Percentiles rank a stretch among this genome's conserved stretches.
Conservation (phyloP, 768 basidiomycete genomes). For the Kwoniella newhampshirensis region DNA sequence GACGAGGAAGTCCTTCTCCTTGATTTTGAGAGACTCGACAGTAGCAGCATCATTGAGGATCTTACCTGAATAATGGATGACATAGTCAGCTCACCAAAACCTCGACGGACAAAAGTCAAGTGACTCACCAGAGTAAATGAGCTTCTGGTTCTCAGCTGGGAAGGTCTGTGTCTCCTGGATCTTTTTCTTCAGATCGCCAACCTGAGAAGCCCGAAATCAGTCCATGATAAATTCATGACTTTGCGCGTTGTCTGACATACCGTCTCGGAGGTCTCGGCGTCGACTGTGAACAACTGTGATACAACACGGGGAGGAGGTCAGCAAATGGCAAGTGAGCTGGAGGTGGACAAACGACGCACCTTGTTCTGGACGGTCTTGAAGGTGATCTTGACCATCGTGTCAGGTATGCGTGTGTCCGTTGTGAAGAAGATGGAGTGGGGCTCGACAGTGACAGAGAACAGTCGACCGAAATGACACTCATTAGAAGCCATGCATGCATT, state of each 20-base stretch:
- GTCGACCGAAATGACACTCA: too few relatives aligned
- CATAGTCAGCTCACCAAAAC: neutral
- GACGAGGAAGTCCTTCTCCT: constrained; percentile 99
- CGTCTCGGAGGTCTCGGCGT: constrained; percentile 72
- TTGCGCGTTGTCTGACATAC: constrained; percentile 46
- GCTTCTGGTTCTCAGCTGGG: constrained; percentile 73
- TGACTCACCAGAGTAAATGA: constrained; percentile 83
- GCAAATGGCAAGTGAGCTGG: constrained; percentile 12
- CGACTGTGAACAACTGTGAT: constrained; percentile 73
- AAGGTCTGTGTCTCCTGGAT: constrained; percentile 75
- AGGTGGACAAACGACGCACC: constrained; percentile 28
- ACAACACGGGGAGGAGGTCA: neutral
- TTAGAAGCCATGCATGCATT: too few relatives aligned
- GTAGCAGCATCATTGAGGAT: constrained; percentile 85
- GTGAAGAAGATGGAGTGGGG: too few relatives aligned
- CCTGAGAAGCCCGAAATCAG: constrained; percentile 24
- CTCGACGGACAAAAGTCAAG: neutral
- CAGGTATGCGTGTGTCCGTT: too few relatives aligned
- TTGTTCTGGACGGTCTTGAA: constrained; percentile 92
- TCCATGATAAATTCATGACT: neutral
- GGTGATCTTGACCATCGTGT: constrained; percentile 76
- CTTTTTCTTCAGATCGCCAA: constrained; percentile 78
- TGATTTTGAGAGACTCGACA: constrained; percentile 82
- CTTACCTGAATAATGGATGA: constrained; percentile 64
- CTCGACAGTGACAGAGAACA: too few relatives aligned